Base-by-base conservation (phyloP, 106 monocot species). In the Amphibolis antarctica region DNA sequence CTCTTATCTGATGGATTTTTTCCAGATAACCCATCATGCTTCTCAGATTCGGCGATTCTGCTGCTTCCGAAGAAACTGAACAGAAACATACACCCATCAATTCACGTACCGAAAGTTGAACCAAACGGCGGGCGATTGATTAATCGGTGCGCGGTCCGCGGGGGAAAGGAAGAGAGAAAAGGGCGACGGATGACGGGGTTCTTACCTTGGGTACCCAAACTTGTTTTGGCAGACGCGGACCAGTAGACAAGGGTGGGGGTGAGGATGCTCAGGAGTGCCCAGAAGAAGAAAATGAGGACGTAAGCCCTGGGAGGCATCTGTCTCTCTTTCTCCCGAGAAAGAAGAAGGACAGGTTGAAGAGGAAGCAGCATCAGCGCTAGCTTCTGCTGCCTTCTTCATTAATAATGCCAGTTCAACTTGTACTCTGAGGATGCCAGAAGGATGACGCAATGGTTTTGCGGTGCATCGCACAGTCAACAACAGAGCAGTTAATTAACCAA, bases 281-380 rank as follows among this genome's bases (percentile, higher is more conserved):
- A 90, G 76, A 72, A 78, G 65, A 81, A 46, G 46, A 90, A 85
- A 23, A 90, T 76, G 62, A 90, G 67, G 52, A 80, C 80, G 62
- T 83, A 90, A 27, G 75, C 89, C 80, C 89, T 85, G 0, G 72
- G 83, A 47, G 89, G 89, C 89, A 90, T 90, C 55, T 66, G 42
- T 59, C 46, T 3, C 3, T 46, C 30, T 4, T 4, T 36, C 36
- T 36, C 36, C 36, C 36, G 19, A 58, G 45, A 27, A 56, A 27
- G 58, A 58, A 27, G 58, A 57, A 11, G 57, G 28, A 58, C 14
- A 28, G 15, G 28, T 28, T 26, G 58, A 58, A 58, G 23, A 27
- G 28, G 36, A 36, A 36, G 36, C 4, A 36, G 36, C 4, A 36
- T 36, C 4, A 36, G 36, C 7, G 7, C 7, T 36, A 36, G 36